phyloP scores from a whole-genome alignment of 805 yeast genomes.

The Saturnispora ahearnii region DNA sequence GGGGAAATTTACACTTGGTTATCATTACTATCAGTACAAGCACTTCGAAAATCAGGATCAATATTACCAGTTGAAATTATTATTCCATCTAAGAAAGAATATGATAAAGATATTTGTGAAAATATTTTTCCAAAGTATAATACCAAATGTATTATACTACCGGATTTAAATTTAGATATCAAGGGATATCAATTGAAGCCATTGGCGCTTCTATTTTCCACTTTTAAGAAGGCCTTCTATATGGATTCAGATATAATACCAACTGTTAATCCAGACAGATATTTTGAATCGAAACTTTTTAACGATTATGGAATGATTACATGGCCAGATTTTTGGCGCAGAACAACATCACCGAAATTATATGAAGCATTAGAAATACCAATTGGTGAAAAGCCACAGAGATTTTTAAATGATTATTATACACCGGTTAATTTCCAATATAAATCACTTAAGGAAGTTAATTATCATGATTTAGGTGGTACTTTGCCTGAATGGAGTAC shows the following conservation, averaged over 20 bases:
- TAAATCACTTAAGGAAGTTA: conserved; percentile 22
- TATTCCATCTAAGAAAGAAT: conserved; percentile 12
- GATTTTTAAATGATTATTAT: conserved; percentile 22
- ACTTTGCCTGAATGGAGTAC: conserved; percentile 58
- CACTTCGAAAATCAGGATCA: conserved; percentile 36
- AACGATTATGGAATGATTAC: conserved; percentile 43
- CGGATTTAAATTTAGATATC: conserved; percentile 23
- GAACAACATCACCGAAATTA: conserved; percentile 55
- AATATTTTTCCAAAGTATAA: conserved; percentile 30
- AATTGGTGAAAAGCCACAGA: conserved; percentile 24
- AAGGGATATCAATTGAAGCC: conserved; percentile 33
- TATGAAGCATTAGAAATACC: conserved; percentile 31
- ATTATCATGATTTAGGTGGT: conserved; percentile 54
- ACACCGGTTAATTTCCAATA: conserved; percentile 21
- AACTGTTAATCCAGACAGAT: conserved; percentile 32
- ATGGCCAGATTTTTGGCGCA: conserved; percentile 75
- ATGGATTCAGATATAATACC: conserved; percentile 42
- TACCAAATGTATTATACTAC: conserved; percentile 35
- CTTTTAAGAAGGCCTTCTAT: conserved; percentile 36
- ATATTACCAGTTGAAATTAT: conserved; percentile 27
- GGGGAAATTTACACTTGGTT: conserved; percentile 38
- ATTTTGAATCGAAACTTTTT: conserved; percentile 35
- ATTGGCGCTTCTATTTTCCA: conserved; percentile 36
- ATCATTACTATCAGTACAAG: conserved; percentile 31
- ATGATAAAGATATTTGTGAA: conserved; percentile 25